Evolutionary conservation across 139 green algal genomes (phyloP).

Genomic region (Chlorella sp.): DNA sequence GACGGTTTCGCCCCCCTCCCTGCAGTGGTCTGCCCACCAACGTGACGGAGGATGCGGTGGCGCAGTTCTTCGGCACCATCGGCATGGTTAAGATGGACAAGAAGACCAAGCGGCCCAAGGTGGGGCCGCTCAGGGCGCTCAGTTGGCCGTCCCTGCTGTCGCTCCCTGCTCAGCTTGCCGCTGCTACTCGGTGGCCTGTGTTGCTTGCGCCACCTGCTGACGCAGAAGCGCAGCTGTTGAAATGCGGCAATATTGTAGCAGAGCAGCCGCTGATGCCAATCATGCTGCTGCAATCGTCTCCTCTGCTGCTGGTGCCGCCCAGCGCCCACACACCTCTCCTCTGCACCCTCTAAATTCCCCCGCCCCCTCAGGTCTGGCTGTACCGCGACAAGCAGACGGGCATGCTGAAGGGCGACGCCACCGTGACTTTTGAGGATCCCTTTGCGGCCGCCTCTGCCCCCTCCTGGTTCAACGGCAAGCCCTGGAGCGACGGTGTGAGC

Average conservation of each 20-base stretch:
- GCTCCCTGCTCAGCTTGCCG: too few relatives aligned
- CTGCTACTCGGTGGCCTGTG: too few relatives aligned
- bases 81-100: constrained; percentile 79
- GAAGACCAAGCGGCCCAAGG: constrained; percentile 70
- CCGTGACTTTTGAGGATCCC: constrained; percentile 82
- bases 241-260: too few relatives aligned
- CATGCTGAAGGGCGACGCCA: constrained; percentile 84
- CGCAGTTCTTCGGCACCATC: constrained; percentile 84
- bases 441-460: constrained; percentile 79
- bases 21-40: constrained; percentile 58
- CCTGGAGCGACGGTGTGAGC: constrained; percentile 47
- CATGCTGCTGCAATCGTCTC: not conserved
- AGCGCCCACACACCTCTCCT: not conserved
- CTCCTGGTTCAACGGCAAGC: constrained; percentile 89
- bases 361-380: constrained; percentile 52
- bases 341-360: constrained; percentile 1
- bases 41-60: constrained; percentile 72
- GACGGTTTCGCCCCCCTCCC: too few relatives aligned
- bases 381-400: constrained; percentile 78
- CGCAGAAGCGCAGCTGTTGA: not conserved
- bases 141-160: not conserved
- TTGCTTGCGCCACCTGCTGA: not conserved
- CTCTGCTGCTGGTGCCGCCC: not conserved
- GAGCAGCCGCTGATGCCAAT: too few relatives aligned
- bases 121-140: constrained; percentile 12